Percentiles rank a stretch among this genome's conserved stretches.
Evolutionary conservation across 2,329 filamentous ascomycete genomes (phyloP).

Genomic region (Penicillium sclerotiorum): DNA sequence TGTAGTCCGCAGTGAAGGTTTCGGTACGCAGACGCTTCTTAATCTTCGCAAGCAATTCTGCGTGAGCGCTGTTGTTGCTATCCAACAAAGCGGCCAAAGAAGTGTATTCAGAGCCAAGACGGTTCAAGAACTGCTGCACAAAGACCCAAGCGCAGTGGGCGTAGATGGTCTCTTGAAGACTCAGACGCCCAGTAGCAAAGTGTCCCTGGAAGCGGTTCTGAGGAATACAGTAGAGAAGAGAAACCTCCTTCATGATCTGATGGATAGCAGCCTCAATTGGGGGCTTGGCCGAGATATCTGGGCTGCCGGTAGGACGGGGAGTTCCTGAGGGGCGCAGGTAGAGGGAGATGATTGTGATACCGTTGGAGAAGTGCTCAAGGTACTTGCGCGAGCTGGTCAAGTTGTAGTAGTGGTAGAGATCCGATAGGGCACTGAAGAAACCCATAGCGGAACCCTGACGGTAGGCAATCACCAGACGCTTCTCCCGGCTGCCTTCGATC

Average conservation of each 20-base stretch:
- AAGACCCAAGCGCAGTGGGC: conserved; percentile 98
- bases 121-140: conserved; percentile 96
- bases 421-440: conserved; percentile 91
- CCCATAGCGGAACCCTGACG: conserved; percentile 89
- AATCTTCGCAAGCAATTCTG: conserved; percentile 85
- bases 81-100: conserved; percentile 83
- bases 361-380: conserved; percentile 98
- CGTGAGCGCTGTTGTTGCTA: conserved; percentile 77
- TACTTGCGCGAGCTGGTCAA: conserved; percentile 96
- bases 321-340: conserved; percentile 83
- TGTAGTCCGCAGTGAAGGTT: conserved; percentile 98
- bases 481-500: conserved; percentile 87
- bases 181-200: conserved; percentile 83
- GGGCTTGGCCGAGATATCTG: conserved; percentile 58
- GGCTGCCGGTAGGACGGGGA: too few species aligned
- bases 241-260: conserved; percentile 98
- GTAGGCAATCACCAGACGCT: conserved; percentile 92
- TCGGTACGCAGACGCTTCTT: conserved; percentile 94
- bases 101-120: conserved; percentile 86
- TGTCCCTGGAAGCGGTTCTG: conserved; percentile 94
- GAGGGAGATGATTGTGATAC: conserved; percentile 93
- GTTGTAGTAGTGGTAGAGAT: conserved; percentile 98
- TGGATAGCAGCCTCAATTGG: conserved; percentile 94
- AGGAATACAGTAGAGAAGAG: conserved; percentile 93
- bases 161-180: conserved; percentile 95